Base-by-base conservation (phyloP, 1,284 basidiomycete species). In the Rhodotorula sp. region DNA sequence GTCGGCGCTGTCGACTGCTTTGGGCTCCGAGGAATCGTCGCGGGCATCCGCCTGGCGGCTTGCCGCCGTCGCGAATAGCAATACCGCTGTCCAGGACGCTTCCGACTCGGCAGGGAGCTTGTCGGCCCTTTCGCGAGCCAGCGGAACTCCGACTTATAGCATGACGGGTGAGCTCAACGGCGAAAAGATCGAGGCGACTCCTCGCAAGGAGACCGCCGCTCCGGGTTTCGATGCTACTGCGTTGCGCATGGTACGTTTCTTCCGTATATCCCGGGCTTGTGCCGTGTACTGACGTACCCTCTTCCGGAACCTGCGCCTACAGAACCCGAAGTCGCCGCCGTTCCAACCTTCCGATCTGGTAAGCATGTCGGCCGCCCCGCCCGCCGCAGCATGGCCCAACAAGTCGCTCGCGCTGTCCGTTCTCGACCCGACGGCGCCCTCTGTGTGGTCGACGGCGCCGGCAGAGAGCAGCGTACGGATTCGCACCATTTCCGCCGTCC, bases 141-240 rank as follows among this genome's bases (percentile, higher is more conserved):
- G 53, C 26, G 53, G 26, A 12, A 54, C 53, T 17, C 53, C 53
- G 53, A 54, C 53, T 10, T 54, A 26, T 14, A 26, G 53, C 53
- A 54, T 91, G 53, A 84, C 82, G 63, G 91, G 89, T 77, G 90
- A 91, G 79, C 77, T 91, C 67, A 75, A 78, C 42, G 69, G 70
- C 24, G 88, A 90, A 68, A 84, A 83, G 48, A 61, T 75, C 33
- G 66, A 68, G 53, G 60, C 62, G 61, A 64, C 65, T 22, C 71
- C 71, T 54, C 54, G 69, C 49, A 68, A 67, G 51, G 68, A 62
- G 30, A 67, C 70, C 17, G 62, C 74, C 1, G 69, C 74, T 17
- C 74, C 74, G 0, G 74, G 74, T 3, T 29, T 54, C 8, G 53
- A 55, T 26, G 62, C 62, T 6, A 44, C 54, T 29, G 51, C 45